Conservation (phyloP, 2,329 filamentous ascomycete genomes). For the Beauveria sp. region DNA sequence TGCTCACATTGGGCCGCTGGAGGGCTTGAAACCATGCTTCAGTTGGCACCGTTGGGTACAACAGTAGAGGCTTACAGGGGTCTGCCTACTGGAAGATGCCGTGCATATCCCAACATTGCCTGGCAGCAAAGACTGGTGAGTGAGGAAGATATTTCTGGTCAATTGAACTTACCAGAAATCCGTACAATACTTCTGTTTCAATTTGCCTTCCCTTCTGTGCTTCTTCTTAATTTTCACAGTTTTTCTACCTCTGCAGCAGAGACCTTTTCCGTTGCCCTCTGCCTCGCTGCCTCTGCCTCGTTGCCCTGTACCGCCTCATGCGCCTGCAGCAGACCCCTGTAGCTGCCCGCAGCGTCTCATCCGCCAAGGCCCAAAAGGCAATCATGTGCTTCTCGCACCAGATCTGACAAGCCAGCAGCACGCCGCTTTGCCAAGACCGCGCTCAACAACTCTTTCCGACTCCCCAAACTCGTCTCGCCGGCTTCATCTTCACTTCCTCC, state of each 20-base stretch:
- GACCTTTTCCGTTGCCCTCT: too few species aligned
- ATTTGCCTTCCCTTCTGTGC: too few species aligned
- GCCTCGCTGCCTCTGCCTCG: neutral
- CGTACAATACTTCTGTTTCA: too few species aligned
- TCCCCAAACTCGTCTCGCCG: neutral
- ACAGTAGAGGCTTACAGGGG: neutral
- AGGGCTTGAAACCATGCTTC: too few species aligned
- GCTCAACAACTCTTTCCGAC: constrained; percentile 6
- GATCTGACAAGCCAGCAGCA: constrained; percentile 4
- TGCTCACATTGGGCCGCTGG: neutral
- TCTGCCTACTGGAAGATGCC: neutral
- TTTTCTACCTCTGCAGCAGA: too few species aligned
- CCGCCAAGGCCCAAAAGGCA: neutral
- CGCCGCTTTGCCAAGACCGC: constrained; percentile 5
- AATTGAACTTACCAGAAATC: too few species aligned
- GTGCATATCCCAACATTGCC: neutral
- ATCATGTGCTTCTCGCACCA: constrained; percentile 11
- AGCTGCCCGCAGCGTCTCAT: neutral
- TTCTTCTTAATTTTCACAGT: too few species aligned
- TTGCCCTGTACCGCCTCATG: neutral
- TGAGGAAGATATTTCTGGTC: too few species aligned
- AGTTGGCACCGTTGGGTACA: too few species aligned
- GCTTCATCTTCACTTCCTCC: neutral
- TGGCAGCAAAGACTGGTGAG: neutral
- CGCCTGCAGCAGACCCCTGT: neutral